These are phyloP conservation scores for Plasmopara muralis DNA, from an alignment of 352 stramenopile genomes.

Conservation along the genomic window DNA sequence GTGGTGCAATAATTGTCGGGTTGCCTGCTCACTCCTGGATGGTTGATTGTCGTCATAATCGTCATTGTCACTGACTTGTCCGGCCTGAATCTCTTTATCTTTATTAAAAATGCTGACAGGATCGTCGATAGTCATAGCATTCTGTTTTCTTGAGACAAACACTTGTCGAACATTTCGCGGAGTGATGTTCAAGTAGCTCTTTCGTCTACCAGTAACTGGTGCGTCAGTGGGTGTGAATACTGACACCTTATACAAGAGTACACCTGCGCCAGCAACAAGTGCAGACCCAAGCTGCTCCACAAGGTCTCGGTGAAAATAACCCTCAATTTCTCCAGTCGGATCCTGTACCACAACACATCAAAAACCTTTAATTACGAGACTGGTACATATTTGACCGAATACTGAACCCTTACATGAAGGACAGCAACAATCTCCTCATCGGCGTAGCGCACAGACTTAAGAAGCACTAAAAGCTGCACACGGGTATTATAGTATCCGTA, in stretches of 20 bases:
- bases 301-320: conserved; percentile 77
- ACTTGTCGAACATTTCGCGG: conserved; percentile 55
- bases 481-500: not conserved
- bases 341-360: conserved; percentile 32
- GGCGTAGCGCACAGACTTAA: conserved; percentile 78
- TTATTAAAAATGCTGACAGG: conserved; percentile 52
- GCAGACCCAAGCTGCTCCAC: conserved; percentile 63
- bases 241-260: conserved; percentile 66
- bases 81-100: conserved; percentile 26
- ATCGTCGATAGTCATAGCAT: conserved; percentile 18
- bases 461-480: conserved; percentile 53
- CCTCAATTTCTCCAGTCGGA: conserved; percentile 64
- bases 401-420: conserved; percentile 40
- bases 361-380: not conserved
- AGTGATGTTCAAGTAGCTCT: conserved; percentile 70
- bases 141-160: conserved; percentile 34
- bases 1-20: conserved; percentile 32
- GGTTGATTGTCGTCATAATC: conserved; percentile 23
- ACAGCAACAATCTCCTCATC: conserved; percentile 77
- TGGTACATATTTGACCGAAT: not conserved
- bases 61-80: conserved; percentile 30
- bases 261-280: conserved; percentile 36
- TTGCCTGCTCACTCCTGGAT: conserved; percentile 19
- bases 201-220: conserved; percentile 32
- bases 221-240: conserved; percentile 55